Base-by-base conservation (phyloP, 345 rosid species). In the Populus alba region DNA sequence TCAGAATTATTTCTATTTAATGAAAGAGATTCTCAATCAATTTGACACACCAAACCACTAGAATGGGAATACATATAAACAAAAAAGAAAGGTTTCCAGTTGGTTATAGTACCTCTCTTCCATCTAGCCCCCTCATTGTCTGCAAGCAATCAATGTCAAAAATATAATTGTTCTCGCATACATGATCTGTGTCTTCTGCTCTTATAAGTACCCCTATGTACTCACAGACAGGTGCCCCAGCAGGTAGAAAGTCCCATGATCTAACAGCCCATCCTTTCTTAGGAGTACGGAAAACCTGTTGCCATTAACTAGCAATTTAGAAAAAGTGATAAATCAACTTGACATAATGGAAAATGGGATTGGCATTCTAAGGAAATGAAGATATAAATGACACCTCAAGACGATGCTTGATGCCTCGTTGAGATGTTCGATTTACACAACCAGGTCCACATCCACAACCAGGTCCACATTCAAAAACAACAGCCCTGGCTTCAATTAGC, bases 251-350 rank as follows among this genome's bases (percentile, higher is more conserved):
- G 65, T 94, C 97, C 98, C 98, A 92, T 12, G 98, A 92, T 85
- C 97, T 87, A 65, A 94, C 98, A 62, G 95, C 98, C 98, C 99
- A 96, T 6, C 98, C 99, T 78, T 96, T 96, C 74, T 87, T 90
- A 35, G 94, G 89, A 55, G 97, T 89, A 39, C 95, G 91, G 81
- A 85, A 94, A 67, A 96, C 97, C 99, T 96, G 82, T 83, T 77
- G 68, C 78, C 78, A 82, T 62, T 66, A 66, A 65, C 70, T 1
- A 35, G 2, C 29, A 13, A 41, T 35, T 43, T 62, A 38, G 33
- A 43, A 67, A 15, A 74, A 20, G 55, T 13, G 38, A 43, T 39
- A 25, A 68, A 35, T 61, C 41, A 71, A 22, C 59, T 43, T 70
- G 53, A 27, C 66, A 55, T 35, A 23, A 81, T 62, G 67, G 38